phyloP scores from a whole-genome alignment of 2,329 filamentous ascomycete species.

The Alternaria atra region DNA sequence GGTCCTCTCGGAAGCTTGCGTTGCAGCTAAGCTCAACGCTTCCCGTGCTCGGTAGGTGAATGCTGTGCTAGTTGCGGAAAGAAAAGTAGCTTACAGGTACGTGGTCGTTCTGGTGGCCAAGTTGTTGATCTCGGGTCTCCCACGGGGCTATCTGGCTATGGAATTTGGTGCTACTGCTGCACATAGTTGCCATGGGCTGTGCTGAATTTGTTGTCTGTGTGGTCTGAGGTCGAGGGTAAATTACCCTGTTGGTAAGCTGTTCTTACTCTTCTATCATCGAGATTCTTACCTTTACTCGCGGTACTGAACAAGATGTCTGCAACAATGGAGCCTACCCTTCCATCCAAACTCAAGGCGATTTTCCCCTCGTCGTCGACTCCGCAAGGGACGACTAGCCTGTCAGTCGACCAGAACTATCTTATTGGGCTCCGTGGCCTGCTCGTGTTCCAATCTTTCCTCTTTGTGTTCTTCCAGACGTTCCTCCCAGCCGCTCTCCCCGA shows the following conservation, averaged over 20 bases:
- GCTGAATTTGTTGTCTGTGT: slow-evolving; percentile 8
- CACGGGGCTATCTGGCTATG: slow-evolving; percentile 17
- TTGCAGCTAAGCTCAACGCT: slow-evolving; percentile 8
- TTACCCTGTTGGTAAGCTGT: neutral
- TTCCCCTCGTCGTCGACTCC: slow-evolving; percentile 22
- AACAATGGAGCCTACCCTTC: slow-evolving; percentile 32
- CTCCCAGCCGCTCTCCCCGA: slow-evolving; percentile 53
- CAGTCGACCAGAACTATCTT: slow-evolving; percentile 48
- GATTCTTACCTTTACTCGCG: neutral
- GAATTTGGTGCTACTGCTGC: slow-evolving; percentile 10
- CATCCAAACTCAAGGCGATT: slow-evolving; percentile 22
- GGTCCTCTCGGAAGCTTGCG: neutral
- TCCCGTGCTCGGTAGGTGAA: neutral
- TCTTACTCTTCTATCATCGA: slow-evolving; percentile 8
- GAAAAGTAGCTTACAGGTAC: slow-evolving; percentile 1
- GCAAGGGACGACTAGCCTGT: slow-evolving; percentile 14
- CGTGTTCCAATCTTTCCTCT: slow-evolving; percentile 55
- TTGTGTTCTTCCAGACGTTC: slow-evolving; percentile 58
- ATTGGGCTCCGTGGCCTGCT: slow-evolving; percentile 57
- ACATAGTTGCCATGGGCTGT: slow-evolving; percentile 5
- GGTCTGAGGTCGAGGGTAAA: neutral
- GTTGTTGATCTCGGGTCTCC: slow-evolving; percentile 32
- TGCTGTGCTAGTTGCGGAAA: slow-evolving; percentile 8
- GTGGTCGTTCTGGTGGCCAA: slow-evolving; percentile 15
- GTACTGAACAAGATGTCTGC: slow-evolving; percentile 6